Evolutionary conservation across 1,284 basidiomycete species (phyloP), one percentile per base, ranked within the genome.

Genomic region (Trametes polyzona): DNA sequence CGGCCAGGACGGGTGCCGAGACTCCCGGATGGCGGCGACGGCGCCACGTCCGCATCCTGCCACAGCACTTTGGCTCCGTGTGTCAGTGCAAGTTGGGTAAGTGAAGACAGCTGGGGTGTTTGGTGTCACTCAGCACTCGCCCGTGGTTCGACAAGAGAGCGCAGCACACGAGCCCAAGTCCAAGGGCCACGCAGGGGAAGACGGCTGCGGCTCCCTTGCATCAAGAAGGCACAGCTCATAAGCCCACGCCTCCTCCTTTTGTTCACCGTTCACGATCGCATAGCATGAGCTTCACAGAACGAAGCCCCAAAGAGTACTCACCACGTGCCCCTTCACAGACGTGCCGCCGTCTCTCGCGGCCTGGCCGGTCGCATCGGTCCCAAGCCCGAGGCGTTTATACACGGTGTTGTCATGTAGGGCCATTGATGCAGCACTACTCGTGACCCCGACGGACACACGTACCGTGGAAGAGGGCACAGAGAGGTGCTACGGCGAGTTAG

Each of bases 1-100:
- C 57, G 57, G 61, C 29, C 54, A 27, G 17, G 32, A 52, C 47
- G 44, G 47, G 46, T 27, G 14, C 61, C 61, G 57, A 62, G 48
- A 56, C 54, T 49, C 54, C 54, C 57, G 57, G 51, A 23, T 39
- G 19, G 35, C 42, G 29, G 9, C 33, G 35, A 23, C 8, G 23
- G 35, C 23, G 35, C 16, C 51, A 30, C n/a, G 48, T 30, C 33
- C 17, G 41, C 27, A 14, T 19, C 24, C n/a, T 17, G 17, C 26
- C 17, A 29, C 33, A n/a, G 41, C 27, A 35, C 33, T 19, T 7
- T 16, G 42, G n/a, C n/a, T 32, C 51, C 24, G 14, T 24, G 23
- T 30, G 35, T 29, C 24, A 29, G 23, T n/a, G 26, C 42, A n/a
- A 44, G 1, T 30, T 37, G n/a, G 42, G 42, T 29, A 44, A 46